Percentiles rank a stretch among this genome's conserved stretches.
These are phyloP conservation scores for Eimeria zaria DNA, from an alignment of 169 alveolate species.

Conservation along the genomic window DNA sequence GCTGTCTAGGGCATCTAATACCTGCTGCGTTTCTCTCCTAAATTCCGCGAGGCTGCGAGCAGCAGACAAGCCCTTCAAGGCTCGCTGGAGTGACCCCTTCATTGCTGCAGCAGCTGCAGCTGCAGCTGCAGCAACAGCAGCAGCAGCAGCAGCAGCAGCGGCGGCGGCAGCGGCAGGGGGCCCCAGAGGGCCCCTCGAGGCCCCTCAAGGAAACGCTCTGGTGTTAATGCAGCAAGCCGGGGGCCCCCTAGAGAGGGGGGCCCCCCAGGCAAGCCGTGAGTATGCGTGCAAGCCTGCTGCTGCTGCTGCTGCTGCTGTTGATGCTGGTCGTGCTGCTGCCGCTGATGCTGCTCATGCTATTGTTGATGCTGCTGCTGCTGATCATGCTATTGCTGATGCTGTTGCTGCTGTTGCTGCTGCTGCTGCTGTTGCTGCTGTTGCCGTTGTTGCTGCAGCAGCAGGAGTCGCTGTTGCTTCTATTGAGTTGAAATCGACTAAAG, in stretches of 20 bases:
- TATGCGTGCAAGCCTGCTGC: neutral
- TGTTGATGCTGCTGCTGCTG: neutral
- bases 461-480: neutral
- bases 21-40: slow-evolving; percentile 56
- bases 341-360: neutral
- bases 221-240: neutral
- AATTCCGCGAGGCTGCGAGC: slow-evolving; percentile 40
- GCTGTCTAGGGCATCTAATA: slow-evolving; percentile 25
- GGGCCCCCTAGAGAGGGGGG: neutral
- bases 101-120: slow-evolving; percentile 13
- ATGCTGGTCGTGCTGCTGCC: neutral
- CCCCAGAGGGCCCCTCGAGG: slow-evolving; percentile 55
- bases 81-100: slow-evolving; percentile 48
- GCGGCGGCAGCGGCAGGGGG: neutral
- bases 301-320: neutral
- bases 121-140: neutral
- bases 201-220: neutral
- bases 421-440: neutral
- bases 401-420: slow-evolving; percentile 14
- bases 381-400: neutral
- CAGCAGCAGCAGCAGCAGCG: too few relatives aligned
- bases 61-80: slow-evolving; percentile 13
- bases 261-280: neutral
- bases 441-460: neutral
- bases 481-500: neutral